Evolutionary conservation across 23 red algal genomes (phyloP), one percentile per base, ranked within the genome.

Genomic region (Chondrus crispus): DNA sequence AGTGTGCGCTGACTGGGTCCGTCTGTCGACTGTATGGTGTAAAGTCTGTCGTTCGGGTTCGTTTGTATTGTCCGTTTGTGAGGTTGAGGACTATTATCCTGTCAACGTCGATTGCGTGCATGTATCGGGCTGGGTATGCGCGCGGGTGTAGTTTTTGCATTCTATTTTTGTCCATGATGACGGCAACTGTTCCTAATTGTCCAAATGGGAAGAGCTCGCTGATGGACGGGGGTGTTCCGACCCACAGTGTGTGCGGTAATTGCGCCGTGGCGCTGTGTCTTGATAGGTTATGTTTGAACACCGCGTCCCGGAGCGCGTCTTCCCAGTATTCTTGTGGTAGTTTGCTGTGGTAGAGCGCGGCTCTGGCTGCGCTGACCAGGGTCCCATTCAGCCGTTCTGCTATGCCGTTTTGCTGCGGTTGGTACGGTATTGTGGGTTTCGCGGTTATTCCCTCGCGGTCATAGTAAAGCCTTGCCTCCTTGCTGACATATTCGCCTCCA

Each of bases 371-470:
- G 9, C 55, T 46, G 40, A 81, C 38, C 4, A 81, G 43, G 4
- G 76, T 81, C 5, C 44, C 5, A 48, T 81, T 81, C 5, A 81
- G 14, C 24, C 44, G 3, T 54, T 81, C 76, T 22, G 76, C 76
- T 7, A 51, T 81, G 6, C 19, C 22, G 28, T 81, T 81, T 81
- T 81, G 45, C 37, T 81, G 76, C 19, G 76, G 76, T 37, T 81
- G 76, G 46, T 81, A 53, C 16, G 74, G 37, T 4, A 45, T 80
- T 47, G 39, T 4, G 44, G 33, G 19, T 57, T 81, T 39, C 20
- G 39, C 20, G 49, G n/a, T n/a, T 3, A 51, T 29, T 0, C 46
- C 46, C n/a, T 81, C 20, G n/a, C 16, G 22, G 14, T 57, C 18
- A 29, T 30, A 81, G 22, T 52, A 18, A 5, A 18, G 22, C 19